Evolutionary conservation across 2,329 filamentous ascomycete species (phyloP).

Genomic region (Thielaviopsis ethacetica): DNA sequence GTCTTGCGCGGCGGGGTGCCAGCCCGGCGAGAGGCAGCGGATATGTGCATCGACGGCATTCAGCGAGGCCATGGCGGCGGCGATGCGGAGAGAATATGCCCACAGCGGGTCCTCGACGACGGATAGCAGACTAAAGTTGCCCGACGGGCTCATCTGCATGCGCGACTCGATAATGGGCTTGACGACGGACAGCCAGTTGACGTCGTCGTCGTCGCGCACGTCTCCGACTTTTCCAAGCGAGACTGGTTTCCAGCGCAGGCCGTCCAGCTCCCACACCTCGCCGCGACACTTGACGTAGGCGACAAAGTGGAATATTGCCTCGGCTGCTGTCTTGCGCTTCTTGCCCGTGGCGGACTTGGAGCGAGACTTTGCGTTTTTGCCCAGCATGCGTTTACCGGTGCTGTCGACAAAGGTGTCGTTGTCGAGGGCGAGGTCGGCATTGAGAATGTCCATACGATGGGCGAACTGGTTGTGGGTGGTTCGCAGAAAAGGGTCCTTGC

Average conservation of each 20-base stretch:
- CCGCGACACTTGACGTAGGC: constrained; percentile 68
- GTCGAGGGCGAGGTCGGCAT: constrained; percentile 48
- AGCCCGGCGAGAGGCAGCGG: constrained; percentile 1
- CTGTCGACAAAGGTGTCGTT: constrained; percentile 30
- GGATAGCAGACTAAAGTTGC: constrained; percentile 61
- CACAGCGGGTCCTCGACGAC: constrained; percentile 50
- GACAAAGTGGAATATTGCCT: constrained; percentile 72
- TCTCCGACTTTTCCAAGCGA: constrained; percentile 34
- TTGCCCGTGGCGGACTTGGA: constrained; percentile 17
- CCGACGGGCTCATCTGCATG: constrained; percentile 50
- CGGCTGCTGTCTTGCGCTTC: constrained; percentile 25
- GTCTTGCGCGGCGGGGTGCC: background rate
- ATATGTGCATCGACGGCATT: constrained; percentile 22
- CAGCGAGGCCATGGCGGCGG: constrained; percentile 25
- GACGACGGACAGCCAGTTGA: constrained; percentile 51
- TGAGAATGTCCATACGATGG: constrained; percentile 58
- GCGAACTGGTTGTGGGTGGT: constrained; percentile 79
- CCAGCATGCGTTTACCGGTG: constrained; percentile 19
- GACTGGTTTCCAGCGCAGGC: constrained; percentile 55
- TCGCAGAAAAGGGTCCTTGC: constrained; percentile 60
- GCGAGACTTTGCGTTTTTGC: constrained; percentile 16
- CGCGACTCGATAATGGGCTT: constrained; percentile 47
- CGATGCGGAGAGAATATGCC: constrained; percentile 30
- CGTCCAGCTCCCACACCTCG: constrained; percentile 77
- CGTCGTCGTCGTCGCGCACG: background rate